Base-by-base conservation (phyloP, 73 alveolate genomes). In the Tetrahymena borealis region DNA sequence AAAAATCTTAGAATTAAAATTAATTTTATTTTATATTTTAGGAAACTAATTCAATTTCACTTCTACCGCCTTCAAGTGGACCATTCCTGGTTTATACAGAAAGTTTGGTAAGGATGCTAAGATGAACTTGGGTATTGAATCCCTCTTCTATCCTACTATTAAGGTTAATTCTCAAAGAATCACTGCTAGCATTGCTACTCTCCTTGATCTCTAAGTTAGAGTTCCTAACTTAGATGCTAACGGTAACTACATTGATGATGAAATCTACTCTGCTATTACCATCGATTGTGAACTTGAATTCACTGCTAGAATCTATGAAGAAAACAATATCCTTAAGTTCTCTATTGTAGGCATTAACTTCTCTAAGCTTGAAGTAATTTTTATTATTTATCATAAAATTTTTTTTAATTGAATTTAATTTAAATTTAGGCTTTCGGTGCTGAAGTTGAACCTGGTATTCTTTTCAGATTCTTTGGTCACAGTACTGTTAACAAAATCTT, bases 381-480 rank as follows among this genome's bases (percentile, higher is more conserved):
- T 15, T 60, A 4, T 18, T 0, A 7, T 60, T n/a, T 3, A 8
- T 20, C 15, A 60, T 20, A 15, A 9, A 60, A 2, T 60, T 15
- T 24, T 24, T 60, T 24, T n/a, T 11, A 43, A n/a, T 11, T 10
- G n/a, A 24, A 24, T 24, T 18, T 60, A 42, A 60, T 60, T 60
- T 24, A 39, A n/a, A 10, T n/a, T n/a, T 60, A 60, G 85, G 85
- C 85, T 18, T 60, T 60, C 13, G 85, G 85, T 60, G 85, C 85
- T 60, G 85, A 60, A 60, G 85, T 60, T 60, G 85, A 60, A 60
- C 85, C 85, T 60, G 85, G 85, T 60, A 60, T 60, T 16, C 85
- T 60, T 35, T 60, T 60, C 85, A 60, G 85, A 60, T 60, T 60
- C 85, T 60, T 60, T 13, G 85, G 85, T 24, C 85, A 60, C 28